Evolutionary conservation across 1,139 yeast genomes (phyloP), one percentile per base, ranked within the genome.

Genomic region (Pichia sp.): DNA sequence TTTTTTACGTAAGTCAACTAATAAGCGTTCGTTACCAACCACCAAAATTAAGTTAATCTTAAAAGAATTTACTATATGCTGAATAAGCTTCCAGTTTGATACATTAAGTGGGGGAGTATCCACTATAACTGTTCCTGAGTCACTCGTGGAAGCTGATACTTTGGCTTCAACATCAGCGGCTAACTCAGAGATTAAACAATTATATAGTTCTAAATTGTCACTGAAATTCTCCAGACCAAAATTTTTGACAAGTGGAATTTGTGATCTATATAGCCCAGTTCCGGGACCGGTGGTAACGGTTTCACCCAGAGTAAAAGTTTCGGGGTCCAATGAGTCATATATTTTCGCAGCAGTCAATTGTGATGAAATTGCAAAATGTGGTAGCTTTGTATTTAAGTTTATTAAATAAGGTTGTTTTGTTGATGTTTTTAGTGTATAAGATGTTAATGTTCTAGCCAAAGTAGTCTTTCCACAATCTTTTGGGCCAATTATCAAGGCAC

Each of bases 261-360:
- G 85, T 14, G 91, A 86, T 59, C 85, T 94, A 44, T 84, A 74
- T 38, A 71, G 63, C 10, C 43, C 45, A 1, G 45, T 44, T 2
- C 93, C 75, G 1, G 93, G 84, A 20, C 97, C 97, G n/a, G 89
- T 83, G 0, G 95, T 83, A 38, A 84, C 75, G 8, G 91, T 72
- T 39, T 82, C 79, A 8, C 97, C 97, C 76, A 91, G 83, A 32
- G 67, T 67, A 12, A 68, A 63, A 36, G 81, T 71, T 54, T 86
- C 94, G 24, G 85, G 74, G 55, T 91, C 96, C 15, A 48, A 33
- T 24, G 42, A 31, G 31, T 44, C 45, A 26, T 42, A 37, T 28
- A 44, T 15, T 38, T 44, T 39, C 6, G 41, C 33, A 6, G 95
- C 96, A 0, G 93, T 72, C 3, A 93, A 52, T 5, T 91, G 77